Base-by-base conservation (phyloP, 805 yeast genomes). In the Jamesozyma lodderae region DNA sequence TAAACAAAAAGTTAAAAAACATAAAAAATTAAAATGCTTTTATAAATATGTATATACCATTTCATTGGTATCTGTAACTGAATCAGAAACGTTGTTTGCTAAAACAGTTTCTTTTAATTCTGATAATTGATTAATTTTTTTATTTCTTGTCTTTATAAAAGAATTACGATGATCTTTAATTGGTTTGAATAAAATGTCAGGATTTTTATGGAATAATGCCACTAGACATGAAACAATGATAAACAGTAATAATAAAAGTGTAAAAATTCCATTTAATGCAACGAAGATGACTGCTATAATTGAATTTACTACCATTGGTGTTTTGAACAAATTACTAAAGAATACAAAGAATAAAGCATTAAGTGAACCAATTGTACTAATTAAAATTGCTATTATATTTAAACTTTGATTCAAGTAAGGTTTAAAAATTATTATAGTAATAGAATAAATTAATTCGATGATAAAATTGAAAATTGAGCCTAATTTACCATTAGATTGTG, bases 361-460 rank as follows among this genome's bases (percentile, higher is more conserved):
- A 53, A 90, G 62, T 40, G 85, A 72, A 55, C 77, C 82, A 48
- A 92, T 77, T 33, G 82, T 72, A 22, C 84, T 78, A 51, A 90
- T 83, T 35, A 82, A 71, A 50, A 92, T 90, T 63, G 87, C 88
- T 73, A 87, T 83, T 13, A 76, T 79, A 52, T 92, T 90, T 23
- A 97, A 87, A 64, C 94, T 73, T 63, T 81, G 85, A 64, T 90
- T 96, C 90, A 92, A 79, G 60, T 74, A 90, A 9, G 98, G 98
- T 60, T 90, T 75, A 39, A 72, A 63, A 70, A 75, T 73, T 52
- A 85, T 77, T 19, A 87, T 51, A 0, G 68, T 67, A 27, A 72
- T 71, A 44, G 82, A 75, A 62, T 79, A 86, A 18, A 73, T 49
- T 37, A 90, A 64, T 58, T 92, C 97, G 43, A 84, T 66, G n/a